Base-by-base conservation (phyloP, 345 rosid genomes). In the Combretum micranthum region DNA sequence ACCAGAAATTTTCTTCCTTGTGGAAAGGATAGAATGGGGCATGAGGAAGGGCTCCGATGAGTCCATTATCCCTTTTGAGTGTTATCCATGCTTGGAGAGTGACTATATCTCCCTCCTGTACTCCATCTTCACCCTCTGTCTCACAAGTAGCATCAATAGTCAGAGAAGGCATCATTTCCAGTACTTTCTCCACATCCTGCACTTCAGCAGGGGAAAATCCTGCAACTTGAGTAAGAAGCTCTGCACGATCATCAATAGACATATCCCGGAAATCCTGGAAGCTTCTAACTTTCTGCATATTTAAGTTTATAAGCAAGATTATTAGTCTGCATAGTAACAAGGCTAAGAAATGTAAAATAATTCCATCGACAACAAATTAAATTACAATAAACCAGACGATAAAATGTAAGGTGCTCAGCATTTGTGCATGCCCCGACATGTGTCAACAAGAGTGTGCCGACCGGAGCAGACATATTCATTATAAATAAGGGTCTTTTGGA, bases 101-200 rank as follows among this genome's bases (percentile, higher is more conserved):
- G 42, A 90, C 92, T 3, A 82, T 66, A 46, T 93, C 97, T 16
- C 95, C 99, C 79, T 93, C 99, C 67, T 90, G 97, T 44, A 93
- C 80, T 32, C 97, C 96, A 60, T 93, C 97, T 73, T 93, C 99
- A 44, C 97, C 99, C 64, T 90, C 97, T 18, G 99, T 93, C 78
- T 89, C 96, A n/a, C 92, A 93, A 53, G 79, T 83, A 60, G 82
- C 82, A 60, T 87, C 97, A 12, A 90, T 44, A 46, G 90, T 75
- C 62, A 90, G 55, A 15, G 95, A 83, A 57, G 97, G 99, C 90
- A 90, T 82, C 95, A 90, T 93, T 78, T 76, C 90, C 52, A 90
- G 73, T 18, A 90, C 99, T 67, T 59, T 76, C 73, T 93, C 97
- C 57, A 87, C 64, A 62, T 90, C 99, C 63, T 77, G 81, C 21